phyloP scores from a whole-genome alignment of 139 green algal species.

The Astrephomene gubernaculifera region DNA sequence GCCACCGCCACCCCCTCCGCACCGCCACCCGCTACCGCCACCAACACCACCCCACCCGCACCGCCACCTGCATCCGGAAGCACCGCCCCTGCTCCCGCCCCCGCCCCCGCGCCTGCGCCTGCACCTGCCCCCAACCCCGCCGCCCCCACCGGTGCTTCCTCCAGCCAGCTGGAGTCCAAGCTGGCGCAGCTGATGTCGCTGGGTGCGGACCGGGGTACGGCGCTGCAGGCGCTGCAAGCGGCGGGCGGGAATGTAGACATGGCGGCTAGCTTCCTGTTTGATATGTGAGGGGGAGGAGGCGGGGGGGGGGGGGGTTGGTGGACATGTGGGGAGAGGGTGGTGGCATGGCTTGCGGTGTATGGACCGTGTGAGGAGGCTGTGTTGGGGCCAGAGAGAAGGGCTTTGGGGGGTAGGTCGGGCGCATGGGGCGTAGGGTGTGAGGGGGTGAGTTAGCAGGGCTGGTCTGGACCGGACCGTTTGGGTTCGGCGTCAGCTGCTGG shows the following conservation, averaged over 20 bases:
- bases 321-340: neutral
- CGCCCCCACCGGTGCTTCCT: neutral
- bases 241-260: slow-evolving; percentile 77
- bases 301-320: neutral
- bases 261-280: slow-evolving; percentile 82
- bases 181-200: slow-evolving; percentile 72
- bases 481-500: no score
- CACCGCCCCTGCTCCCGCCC: slow-evolving; percentile 15
- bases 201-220: slow-evolving; percentile 68
- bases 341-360: no score
- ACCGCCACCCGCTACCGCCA: neutral
- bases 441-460: no score
- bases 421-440: no score
- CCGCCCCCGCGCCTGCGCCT: slow-evolving; percentile 27
- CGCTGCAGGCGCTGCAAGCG: slow-evolving; percentile 69
- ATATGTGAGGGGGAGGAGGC: slow-evolving; percentile 17
- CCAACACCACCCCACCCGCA: slow-evolving; percentile 37
- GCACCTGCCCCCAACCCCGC: slow-evolving; percentile 16
- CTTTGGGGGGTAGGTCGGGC: no score
- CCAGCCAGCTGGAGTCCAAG: no score
- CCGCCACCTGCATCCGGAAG: neutral
- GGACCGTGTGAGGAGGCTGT: no score
- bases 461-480: no score
- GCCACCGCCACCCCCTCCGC: slow-evolving; percentile 38
- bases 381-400: no score